Base-by-base conservation (phyloP, 371 early-diverging fungal species). In the Zychaea mexicana region DNA sequence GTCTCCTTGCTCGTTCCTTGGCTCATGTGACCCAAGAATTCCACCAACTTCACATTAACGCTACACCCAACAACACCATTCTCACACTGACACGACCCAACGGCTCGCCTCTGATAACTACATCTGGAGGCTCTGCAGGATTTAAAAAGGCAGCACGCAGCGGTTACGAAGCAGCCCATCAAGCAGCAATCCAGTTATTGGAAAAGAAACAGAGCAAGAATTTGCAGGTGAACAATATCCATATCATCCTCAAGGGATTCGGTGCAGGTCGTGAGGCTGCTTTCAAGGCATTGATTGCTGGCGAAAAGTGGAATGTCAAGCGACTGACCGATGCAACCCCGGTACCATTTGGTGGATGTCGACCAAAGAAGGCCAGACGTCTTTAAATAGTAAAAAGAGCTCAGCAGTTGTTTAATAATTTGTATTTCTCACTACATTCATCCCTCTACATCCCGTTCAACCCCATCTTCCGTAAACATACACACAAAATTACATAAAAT, bases 191-290 rank as follows among this genome's bases (percentile, higher is more conserved):
- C 56, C 86, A 90, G 69, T 60, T 96, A 52, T 76, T 91, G 60
- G 84, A 85, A 27, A 88, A 86, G 61, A 85, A 85, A 62, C 73
- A 84, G 61, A 87, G 88, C 67, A 85, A 84, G 72, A 85, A 84
- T 24, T 79, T 91, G 31, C 82, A 80, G 46, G 79, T 90, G 24
- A 69, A 71, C 21, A 87, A 84, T 24, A 65, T 95, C 28, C 93
- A 96, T 73, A 72, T 97, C 30, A 82, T 88, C 58, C 77, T 97
- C 26, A 93, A 93, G 65, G 96, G 96, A 12, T 95, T 96, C 68
- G 98, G 98, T 4, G 90, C 94, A 0, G 98, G 96, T 17, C 77
- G 97, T 46, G 96, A 96, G 65, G 96, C 96, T 52, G 94, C 92
- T 0, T 96, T 92, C 81, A 88, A 92, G 71, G 96, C 96, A 10